phyloP scores from a whole-genome alignment of 2,329 filamentous ascomycete genomes.

The Calonectria pseudoturangicola region DNA sequence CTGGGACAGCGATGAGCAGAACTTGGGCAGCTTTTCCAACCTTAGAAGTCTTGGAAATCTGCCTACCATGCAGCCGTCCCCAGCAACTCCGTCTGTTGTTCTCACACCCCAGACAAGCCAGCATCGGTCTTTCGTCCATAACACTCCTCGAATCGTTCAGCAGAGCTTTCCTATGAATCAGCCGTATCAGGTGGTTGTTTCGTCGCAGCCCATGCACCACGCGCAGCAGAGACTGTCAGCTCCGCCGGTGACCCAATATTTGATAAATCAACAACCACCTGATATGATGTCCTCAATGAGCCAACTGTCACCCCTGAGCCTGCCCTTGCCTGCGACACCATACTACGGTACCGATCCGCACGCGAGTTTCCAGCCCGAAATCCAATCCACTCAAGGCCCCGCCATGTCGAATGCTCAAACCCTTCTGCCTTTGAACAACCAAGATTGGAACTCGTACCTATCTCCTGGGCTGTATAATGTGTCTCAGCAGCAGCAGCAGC shows the following conservation, averaged over 20 bases:
- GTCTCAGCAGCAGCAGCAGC: slow-evolving; percentile 5
- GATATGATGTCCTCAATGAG: neutral
- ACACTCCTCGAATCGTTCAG: slow-evolving; percentile 7
- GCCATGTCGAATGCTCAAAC: neutral
- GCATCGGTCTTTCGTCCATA: neutral
- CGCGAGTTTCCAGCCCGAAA: neutral
- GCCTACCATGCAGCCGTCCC: neutral
- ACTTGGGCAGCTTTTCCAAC: neutral
- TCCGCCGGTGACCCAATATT: slow-evolving; percentile 1
- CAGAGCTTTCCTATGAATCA: neutral
- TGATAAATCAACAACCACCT: slow-evolving; percentile 1
- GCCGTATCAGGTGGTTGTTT: neutral
- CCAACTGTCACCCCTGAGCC: slow-evolving; percentile 7
- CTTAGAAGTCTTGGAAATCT: neutral
- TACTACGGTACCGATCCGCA: neutral
- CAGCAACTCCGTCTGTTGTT: neutral
- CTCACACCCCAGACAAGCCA: neutral
- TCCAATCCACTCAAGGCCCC: neutral
- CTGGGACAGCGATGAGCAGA: slow-evolving; percentile 14
- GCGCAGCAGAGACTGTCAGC: neutral
- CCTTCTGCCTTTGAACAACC: neutral
- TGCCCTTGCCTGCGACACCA: neutral
- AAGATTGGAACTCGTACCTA: neutral
- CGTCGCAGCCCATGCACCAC: slow-evolving; percentile 1
- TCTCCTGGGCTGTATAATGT: neutral